Conservation (phyloP, 129 eudicot genomes). For the Escallonia herrerae region DNA sequence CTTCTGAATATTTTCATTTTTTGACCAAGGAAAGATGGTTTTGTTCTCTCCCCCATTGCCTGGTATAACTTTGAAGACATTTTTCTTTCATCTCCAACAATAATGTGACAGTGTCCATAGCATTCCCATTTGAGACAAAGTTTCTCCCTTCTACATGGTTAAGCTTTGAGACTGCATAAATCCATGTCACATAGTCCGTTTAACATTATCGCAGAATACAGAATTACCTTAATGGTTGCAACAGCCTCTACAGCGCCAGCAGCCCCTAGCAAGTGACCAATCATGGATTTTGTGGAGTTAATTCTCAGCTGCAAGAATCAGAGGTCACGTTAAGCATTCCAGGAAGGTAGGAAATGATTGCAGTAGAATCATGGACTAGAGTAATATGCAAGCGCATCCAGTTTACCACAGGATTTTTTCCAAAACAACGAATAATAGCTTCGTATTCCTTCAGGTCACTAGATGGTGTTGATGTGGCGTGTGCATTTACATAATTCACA, state of each 20-base stretch:
- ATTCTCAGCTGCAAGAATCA: slow-evolving; percentile 29
- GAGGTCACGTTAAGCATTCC: not conserved
- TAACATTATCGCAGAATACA: too few species aligned
- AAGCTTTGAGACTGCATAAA: too few species aligned
- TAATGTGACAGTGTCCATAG: too few species aligned
- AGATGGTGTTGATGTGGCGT: slow-evolving; percentile 38
- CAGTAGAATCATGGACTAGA: not conserved
- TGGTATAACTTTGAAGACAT: too few species aligned
- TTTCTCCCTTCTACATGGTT: too few species aligned
- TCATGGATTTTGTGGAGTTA: slow-evolving; percentile 50
- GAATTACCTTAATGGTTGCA: slow-evolving; percentile 39
- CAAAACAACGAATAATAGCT: slow-evolving; percentile 84
- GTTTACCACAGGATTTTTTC: slow-evolving; percentile 69
- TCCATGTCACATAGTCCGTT: too few species aligned
- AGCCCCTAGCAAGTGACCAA: slow-evolving; percentile 49
- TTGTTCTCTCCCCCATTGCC: too few species aligned
- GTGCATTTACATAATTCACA: slow-evolving; percentile 51
- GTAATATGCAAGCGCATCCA: not conserved
- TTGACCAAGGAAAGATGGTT: too few species aligned
- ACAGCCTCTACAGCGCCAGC: slow-evolving; percentile 58
- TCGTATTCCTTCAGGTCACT: slow-evolving; percentile 67
- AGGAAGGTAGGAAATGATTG: not conserved
- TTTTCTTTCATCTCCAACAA: too few species aligned
- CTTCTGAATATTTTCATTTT: too few species aligned
- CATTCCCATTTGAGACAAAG: too few species aligned